Evolutionary conservation across 2,329 filamentous ascomycete species (phyloP).

Genomic region (Clonostachys sp.): DNA sequence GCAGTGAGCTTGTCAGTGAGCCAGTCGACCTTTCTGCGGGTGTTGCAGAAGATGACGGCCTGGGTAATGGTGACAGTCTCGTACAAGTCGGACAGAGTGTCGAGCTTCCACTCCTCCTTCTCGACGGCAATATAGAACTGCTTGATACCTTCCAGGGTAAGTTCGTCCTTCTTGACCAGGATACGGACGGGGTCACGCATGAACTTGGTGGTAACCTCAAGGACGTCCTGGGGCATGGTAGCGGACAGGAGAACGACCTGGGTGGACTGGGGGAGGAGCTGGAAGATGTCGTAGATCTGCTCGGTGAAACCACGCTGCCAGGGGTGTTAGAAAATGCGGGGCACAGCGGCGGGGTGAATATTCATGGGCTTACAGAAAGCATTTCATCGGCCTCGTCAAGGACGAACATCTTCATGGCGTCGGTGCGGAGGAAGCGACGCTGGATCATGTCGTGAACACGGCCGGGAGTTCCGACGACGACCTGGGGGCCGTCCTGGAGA

Average conservation of each 20-base stretch:
- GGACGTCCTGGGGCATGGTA: constrained; percentile 98
- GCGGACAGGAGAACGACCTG: constrained; percentile 98
- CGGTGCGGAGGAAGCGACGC: constrained; percentile 93
- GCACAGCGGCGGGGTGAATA: neutral
- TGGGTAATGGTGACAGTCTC: constrained; percentile 99
- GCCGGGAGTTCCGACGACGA: constrained; percentile 95
- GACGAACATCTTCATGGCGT: constrained; percentile 99
- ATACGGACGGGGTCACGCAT: constrained; percentile 99
- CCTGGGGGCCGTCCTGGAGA: constrained; percentile 90
- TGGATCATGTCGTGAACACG: constrained; percentile 99
- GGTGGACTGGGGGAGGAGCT: constrained; percentile 94
- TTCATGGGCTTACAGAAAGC: constrained; percentile 66
- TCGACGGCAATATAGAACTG: constrained; percentile 99
- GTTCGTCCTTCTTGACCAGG: constrained; percentile 98
- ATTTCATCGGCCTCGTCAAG: constrained; percentile 99
- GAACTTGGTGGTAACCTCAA: constrained; percentile 99
- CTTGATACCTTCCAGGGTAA: constrained; percentile 99
- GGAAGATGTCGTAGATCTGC: constrained; percentile 99
- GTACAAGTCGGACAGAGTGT: constrained; percentile 97
- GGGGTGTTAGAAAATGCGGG: constrained; percentile 22
- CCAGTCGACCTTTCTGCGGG: constrained; percentile 99
- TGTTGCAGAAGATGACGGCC: constrained; percentile 99
- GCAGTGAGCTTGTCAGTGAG: constrained; percentile 98
- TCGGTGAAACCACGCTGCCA: constrained; percentile 92
- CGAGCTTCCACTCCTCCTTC: constrained; percentile 99